Evolutionary conservation across 2,329 filamentous ascomycete genomes (phyloP).

Genomic region (Elsinoe necatrix): DNA sequence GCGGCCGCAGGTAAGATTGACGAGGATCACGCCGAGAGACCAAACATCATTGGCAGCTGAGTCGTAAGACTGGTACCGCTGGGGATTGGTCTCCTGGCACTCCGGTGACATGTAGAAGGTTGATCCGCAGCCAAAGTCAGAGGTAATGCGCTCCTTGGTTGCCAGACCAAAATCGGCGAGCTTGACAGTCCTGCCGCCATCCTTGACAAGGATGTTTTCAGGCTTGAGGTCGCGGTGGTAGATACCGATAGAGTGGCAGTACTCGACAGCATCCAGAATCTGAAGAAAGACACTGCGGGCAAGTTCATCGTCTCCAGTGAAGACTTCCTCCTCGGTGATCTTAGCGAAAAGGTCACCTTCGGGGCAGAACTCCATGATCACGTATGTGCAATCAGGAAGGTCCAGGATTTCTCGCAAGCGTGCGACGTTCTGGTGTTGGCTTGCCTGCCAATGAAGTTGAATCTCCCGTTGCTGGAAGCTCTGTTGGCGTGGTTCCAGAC

Average conservation of each 20-base stretch:
- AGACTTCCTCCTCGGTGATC: conserved; percentile 91
- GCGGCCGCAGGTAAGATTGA: conserved; percentile 94
- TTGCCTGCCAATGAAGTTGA: conserved; percentile 79
- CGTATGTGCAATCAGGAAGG: conserved; percentile 83
- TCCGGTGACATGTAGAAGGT: conserved; percentile 99
- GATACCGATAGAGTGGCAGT: conserved; percentile 87
- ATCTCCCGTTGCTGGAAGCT: conserved; percentile 93
- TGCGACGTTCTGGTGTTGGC: conserved; percentile 84
- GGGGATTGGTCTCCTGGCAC: conserved; percentile 71
- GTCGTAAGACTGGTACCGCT: conserved; percentile 67
- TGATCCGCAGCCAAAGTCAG: conserved; percentile 94
- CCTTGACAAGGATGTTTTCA: conserved; percentile 90
- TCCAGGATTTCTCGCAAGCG: conserved; percentile 92
- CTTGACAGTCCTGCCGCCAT: conserved; percentile 83
- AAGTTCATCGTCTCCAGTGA: conserved; percentile 83
- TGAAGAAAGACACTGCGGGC: conserved; percentile 86
- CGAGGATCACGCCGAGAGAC: conserved; percentile 95
- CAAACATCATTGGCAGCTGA: conserved; percentile 95
- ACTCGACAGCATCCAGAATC: conserved; percentile 90
- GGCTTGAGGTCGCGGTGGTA: conserved; percentile 98
- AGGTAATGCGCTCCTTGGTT: conserved; percentile 71
- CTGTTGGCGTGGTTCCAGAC: conserved; percentile 77
- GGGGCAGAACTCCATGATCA: conserved; percentile 92
- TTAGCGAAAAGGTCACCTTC: conserved; percentile 96
- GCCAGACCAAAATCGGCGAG: conserved; percentile 96